Percentiles rank a stretch among this genome's conserved stretches.
Evolutionary conservation across 192 early-diverging fungal genomes (phyloP).

Genomic region (Chytriomyces sp.): DNA sequence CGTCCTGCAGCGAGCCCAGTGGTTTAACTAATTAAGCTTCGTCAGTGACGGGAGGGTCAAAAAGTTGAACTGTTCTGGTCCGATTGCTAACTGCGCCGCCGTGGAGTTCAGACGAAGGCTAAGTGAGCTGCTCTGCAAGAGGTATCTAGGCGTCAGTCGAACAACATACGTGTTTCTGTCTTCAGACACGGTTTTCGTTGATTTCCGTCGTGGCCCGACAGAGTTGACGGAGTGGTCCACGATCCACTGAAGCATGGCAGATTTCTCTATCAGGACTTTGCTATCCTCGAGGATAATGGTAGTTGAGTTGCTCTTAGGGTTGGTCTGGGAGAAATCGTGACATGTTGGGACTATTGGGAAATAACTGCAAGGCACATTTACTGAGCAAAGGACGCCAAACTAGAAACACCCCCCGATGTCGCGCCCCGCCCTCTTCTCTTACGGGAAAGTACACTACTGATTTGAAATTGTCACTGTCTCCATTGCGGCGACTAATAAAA

Average conservation of each 20-base stretch:
- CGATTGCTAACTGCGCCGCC: background rate
- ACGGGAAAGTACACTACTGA: too few relatives aligned
- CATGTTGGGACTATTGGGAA: conserved; percentile 29
- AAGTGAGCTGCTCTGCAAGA: conserved; percentile 38
- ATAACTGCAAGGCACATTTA: background rate
- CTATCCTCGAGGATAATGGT: conserved; percentile 34
- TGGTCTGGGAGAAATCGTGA: conserved; percentile 35
- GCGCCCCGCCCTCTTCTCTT: too few relatives aligned
- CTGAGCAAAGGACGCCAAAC: background rate
- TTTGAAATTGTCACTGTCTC: too few relatives aligned
- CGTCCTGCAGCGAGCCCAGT: conserved; percentile 32
- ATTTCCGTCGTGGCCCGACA: background rate
- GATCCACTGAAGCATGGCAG: conserved; percentile 12
- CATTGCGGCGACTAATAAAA: too few relatives aligned
- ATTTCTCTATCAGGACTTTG: conserved; percentile 19
- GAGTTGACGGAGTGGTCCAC: background rate
- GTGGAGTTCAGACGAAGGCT: conserved; percentile 34
- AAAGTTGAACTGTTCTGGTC: conserved; percentile 3
- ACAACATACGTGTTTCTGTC: too few relatives aligned
- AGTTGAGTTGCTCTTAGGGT: conserved; percentile 39
- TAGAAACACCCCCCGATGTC: too few relatives aligned
- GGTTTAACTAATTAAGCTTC: conserved; percentile 31
- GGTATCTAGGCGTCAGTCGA: too few relatives aligned
- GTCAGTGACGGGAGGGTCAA: background rate
- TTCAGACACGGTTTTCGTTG: background rate